Base-by-base conservation (phyloP, 73 alveolate genomes). In the Uronychia setigera region DNA sequence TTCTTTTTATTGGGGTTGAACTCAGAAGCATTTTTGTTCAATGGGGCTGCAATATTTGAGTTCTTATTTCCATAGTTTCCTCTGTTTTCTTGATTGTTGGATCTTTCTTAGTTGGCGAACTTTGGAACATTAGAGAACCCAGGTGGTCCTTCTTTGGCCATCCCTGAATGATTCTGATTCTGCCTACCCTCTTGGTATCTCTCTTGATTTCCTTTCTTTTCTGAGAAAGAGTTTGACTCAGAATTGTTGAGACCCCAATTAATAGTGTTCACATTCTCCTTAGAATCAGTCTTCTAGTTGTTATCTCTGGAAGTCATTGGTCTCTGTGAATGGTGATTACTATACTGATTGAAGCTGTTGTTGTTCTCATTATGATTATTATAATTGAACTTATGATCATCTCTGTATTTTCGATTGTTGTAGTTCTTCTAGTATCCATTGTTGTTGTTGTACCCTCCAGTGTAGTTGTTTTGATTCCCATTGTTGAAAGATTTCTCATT, bases 381-480 rank as follows among this genome's bases (percentile, higher is more conserved):
- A n/a, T n/a, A n/a, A n/a, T n/a, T n/a, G n/a, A n/a, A n/a, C n/a
- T 19, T 46, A 5, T 46, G 19, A 46, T 46, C 5, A 19, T 46
- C 19, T 19, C 67, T 46, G n/a, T 46, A 46, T 5, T 46, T 46
- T 19, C 19, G 67, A 19, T 19, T 5, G 67, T 46, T 46, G 67
- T 46, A 11, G 67, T 46, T 11, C 67, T 46, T 46, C 67, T 46
- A 46, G 67, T 19, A 5, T 46, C 67, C 67, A 46, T 46, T 46
- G 67, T 46, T 46, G 67, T 46, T 46, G 67, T 46, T 46, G 67
- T 46, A 46, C 67, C 67, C 67, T 11, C 67, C 67, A 46, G 67
- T 46, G 67, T 46, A 11, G 67, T 46, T 11, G 67, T 46, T 19
- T 46, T 19, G 5, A 46, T 46, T 46, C n/a, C 19, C 5, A 19